Base-by-base conservation (phyloP, 1,284 basidiomycete species). In the Irpex sp. region DNA sequence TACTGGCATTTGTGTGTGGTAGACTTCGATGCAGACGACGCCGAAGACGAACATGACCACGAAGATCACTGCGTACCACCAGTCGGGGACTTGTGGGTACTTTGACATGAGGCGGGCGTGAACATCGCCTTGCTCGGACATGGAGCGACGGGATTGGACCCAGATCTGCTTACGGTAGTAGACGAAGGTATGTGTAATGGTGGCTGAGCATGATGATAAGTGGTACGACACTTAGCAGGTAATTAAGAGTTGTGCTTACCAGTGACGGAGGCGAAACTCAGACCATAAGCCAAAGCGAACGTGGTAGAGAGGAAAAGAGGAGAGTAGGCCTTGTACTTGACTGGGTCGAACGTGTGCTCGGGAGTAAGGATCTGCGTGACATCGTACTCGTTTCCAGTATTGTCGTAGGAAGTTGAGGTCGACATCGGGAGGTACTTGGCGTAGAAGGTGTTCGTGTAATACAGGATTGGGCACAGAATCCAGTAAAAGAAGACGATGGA, bases 71-170 rank as follows among this genome's bases (percentile, higher is more conserved):
- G 62, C 57, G 49, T 75, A 75, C 73, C 73, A 74, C 73, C 71
- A 73, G 49, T 70, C 68, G 2, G 72, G 72, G 37, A 72, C 69
- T 59, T 89, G 85, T 0, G 81, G 82, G 76, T 94, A 94, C 44
- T 78, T 77, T 15, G 83, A 78, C 92, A 95, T 95, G 48, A 94
- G 80, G n/a, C 82, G 78, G 9, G 85, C 85, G 75, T 96, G 93
- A n/a, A 96, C 85, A 73, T 96, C 93, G 9, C 91, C 88, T 68
- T 90, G 88, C 70, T 93, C 91, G 8, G 81, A 76, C 60, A 88
- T 74, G 47, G 85, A 82, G 44, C 83, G 79, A 26, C 88, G 75
- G 31, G 86, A 82, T 58, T 86, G 83, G 34, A 78, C 73, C 77
- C 84, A 85, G 63, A 95, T 89, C 52, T 87, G 84, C 65, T 85